Evolutionary conservation across 2,329 filamentous ascomycete species (phyloP).

Genomic region (Leptographium lundbergii): DNA sequence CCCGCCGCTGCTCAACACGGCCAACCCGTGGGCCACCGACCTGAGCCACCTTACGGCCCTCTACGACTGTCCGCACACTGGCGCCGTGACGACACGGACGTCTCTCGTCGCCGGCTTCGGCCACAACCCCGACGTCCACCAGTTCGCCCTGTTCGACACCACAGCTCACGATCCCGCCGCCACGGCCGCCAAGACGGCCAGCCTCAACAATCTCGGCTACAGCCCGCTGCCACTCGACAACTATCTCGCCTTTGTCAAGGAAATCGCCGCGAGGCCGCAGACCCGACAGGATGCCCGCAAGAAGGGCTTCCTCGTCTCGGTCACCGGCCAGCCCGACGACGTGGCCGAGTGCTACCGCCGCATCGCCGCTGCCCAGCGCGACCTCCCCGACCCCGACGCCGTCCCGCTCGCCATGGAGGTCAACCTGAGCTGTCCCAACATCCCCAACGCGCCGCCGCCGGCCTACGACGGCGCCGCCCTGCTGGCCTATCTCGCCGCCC

Average conservation of each 20-base stretch:
- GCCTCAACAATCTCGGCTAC: constrained; percentile 63
- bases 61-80: constrained; percentile 49
- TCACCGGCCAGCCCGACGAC: constrained; percentile 51
- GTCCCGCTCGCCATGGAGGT: constrained; percentile 56
- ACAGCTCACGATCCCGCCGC: constrained; percentile 15
- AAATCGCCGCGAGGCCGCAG: constrained; percentile 23
- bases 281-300: background rate
- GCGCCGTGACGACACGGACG: constrained; percentile 64
- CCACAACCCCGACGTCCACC: constrained; percentile 47
- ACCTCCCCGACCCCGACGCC: constrained; percentile 15
- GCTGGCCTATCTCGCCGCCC: constrained; percentile 36
- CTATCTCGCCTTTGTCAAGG: constrained; percentile 45
- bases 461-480: constrained; percentile 49
- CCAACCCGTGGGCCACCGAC: constrained; percentile 63
- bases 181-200: constrained; percentile 19
- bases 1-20: constrained; percentile 61
- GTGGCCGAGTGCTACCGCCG: constrained; percentile 42
- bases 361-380: constrained; percentile 26
- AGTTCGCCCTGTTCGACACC: constrained; percentile 51
- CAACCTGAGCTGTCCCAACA: constrained; percentile 71
- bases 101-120: constrained; percentile 51
- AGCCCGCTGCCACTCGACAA: constrained; percentile 46
- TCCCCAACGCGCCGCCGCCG: constrained; percentile 53
- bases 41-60: constrained; percentile 47
- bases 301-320: constrained; percentile 57